Base-by-base conservation (phyloP, 331 rosid genomes). In the Dryas integrifolia region DNA sequence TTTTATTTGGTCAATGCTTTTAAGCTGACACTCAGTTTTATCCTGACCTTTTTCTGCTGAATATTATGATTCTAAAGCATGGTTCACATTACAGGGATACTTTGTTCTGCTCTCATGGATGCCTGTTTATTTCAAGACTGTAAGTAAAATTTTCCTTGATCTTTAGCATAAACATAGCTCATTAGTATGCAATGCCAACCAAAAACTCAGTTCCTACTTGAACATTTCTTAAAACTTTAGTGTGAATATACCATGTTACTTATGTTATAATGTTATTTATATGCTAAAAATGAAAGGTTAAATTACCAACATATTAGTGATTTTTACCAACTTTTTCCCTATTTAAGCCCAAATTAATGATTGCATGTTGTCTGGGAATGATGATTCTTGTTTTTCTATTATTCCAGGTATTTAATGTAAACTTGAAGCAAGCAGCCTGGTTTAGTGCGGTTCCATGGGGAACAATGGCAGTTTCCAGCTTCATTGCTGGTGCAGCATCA, bases 91-190 rank as follows among this genome's bases (percentile, higher is more conserved):
- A 59, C 88, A 93, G 98, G 97, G 98, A 0, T 93, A 93, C 85
- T 93, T 93, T 74, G 98, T 93, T 86, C 97, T 93, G 41, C 98
- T 93, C 21, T 87, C 98, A 13, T 93, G 98, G 98, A 89, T 93
- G 97, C 98, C 98, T 0, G 90, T 93, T 81, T 93, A 93, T 72
- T 93, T 93, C 84, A 91, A 93, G 82, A 93, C 91, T 0, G 97
- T 91, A 91, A 83, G 84, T 74, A 69, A 73, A 67, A 74, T 41
- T 57, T 50, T 44, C 73, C 76, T 63, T 58, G 21, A 53, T 56
- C 57, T 51, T 47, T 48, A 30, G 21, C 78, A 4, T 52, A 56
- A 41, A 4, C 40, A 10, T 41, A 68, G 72, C 9, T 26, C 65
- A 46, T 9, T 55, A 52, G 26, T 44, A 40, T 55, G 15, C 48